phyloP scores from a whole-genome alignment of 108 stramenopile genomes.

The Cyclostephanos tholiformis region DNA sequence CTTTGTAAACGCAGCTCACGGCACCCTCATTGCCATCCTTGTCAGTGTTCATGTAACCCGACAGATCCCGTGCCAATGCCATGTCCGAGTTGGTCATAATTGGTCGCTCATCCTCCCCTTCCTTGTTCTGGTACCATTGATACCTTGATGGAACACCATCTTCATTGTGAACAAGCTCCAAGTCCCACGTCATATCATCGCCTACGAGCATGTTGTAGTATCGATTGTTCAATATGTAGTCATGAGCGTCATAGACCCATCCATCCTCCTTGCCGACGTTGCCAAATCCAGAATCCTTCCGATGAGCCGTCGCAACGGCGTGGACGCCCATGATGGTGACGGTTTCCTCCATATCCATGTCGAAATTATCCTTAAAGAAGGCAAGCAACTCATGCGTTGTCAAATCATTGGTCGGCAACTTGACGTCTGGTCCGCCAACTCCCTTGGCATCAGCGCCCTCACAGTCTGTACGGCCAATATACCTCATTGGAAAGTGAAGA shows the following conservation, averaged over 20 bases:
- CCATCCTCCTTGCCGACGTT: conserved; percentile 43
- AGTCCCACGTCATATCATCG: conserved; percentile 14
- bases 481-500: conserved; percentile 37
- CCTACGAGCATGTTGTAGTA: conserved; percentile 20
- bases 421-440: conserved; percentile 34
- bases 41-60: conserved; percentile 9
- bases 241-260: conserved; percentile 21
- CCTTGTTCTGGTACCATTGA: conserved; percentile 36
- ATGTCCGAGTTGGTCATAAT: conserved; percentile 23
- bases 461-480: conserved; percentile 36
- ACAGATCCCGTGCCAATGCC: conserved; percentile 13
- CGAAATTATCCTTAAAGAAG: conserved; percentile 55
- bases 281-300: conserved; percentile 50
- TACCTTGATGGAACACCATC: conserved; percentile 40
- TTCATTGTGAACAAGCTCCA: conserved; percentile 22
- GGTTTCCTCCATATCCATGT: conserved; percentile 45
- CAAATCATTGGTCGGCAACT: conserved; percentile 17
- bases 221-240: conserved; percentile 16
- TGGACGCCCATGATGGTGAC: conserved; percentile 72
- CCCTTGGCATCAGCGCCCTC: conserved; percentile 25
- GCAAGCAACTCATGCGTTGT: conserved; percentile 30
- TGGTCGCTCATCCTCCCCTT: conserved; percentile 12
- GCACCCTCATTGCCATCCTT: conserved; percentile 7
- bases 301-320: conserved; percentile 44
- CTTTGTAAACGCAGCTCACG: conserved; percentile 3